Percentiles rank a stretch among this genome's conserved stretches.
These are phyloP conservation scores for Fraxinus ornus DNA, from an alignment of 305 asterid species.

Conservation along the genomic window DNA sequence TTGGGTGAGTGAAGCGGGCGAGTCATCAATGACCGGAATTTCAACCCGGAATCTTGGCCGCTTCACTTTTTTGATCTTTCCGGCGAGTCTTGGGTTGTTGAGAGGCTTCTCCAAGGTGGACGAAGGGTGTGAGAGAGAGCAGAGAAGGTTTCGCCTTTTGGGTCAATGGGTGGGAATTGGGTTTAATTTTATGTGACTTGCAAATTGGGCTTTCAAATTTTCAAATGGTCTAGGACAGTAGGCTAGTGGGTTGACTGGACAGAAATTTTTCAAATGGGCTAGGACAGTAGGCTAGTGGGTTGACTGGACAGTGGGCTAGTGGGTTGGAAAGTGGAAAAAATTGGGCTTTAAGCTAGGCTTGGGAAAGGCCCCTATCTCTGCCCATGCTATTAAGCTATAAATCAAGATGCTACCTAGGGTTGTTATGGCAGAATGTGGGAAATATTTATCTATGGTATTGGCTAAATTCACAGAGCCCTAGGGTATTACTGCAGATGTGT, in stretches of 20 bases:
- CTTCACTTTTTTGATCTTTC: slow-evolving; percentile 68
- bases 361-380: too few species aligned
- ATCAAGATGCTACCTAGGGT: neutral
- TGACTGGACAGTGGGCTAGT: too few species aligned
- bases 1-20: slow-evolving; percentile 53
- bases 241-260: too few species aligned
- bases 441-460: neutral
- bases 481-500: neutral
- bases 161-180: too few species aligned
- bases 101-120: slow-evolving; percentile 77
- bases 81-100: slow-evolving; percentile 69
- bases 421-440: neutral
- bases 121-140: too few species aligned
- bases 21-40: slow-evolving; percentile 73
- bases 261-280: too few species aligned
- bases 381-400: neutral
- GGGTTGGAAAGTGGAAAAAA: too few species aligned
- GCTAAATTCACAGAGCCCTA: neutral
- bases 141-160: too few species aligned
- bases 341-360: neutral
- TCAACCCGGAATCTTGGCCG: slow-evolving; percentile 82
- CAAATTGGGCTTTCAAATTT: too few species aligned
- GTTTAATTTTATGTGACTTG: too few species aligned
- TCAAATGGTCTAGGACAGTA: too few species aligned
- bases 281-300: too few species aligned